phyloP scores from a whole-genome alignment of 768 basidiomycete species.

The Peribolospora kevripleyi region DNA sequence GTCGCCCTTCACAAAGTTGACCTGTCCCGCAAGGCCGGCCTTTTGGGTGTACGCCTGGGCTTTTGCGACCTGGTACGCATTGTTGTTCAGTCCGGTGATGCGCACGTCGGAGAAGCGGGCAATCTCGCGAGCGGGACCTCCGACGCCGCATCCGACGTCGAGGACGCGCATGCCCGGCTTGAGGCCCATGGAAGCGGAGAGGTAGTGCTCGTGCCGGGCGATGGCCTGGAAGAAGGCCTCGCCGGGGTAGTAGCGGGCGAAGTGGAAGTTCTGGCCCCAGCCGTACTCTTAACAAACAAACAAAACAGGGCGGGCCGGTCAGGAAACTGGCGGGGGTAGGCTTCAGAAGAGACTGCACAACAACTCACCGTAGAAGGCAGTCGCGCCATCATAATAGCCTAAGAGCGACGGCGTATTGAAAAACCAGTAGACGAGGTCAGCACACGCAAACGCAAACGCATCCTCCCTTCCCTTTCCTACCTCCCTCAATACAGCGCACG shows the following conservation, averaged over 20 bases:
- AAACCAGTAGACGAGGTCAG: neutral
- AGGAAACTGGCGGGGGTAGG: neutral
- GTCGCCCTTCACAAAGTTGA: slow-evolving; percentile 72
- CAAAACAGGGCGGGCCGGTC: neutral
- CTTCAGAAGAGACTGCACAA: neutral
- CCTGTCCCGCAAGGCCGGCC: slow-evolving; percentile 48
- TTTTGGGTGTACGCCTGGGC: slow-evolving; percentile 57
- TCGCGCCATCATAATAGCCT: slow-evolving; percentile 84
- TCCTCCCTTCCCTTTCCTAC: neutral
- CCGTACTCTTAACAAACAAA: slow-evolving; percentile 51
- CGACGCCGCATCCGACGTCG: slow-evolving; percentile 94
- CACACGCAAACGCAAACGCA: neutral
- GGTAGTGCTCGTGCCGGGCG: slow-evolving; percentile 93
- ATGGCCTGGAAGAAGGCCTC: slow-evolving; percentile 23
- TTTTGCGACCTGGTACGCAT: slow-evolving; percentile 77
- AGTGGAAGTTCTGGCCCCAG: slow-evolving; percentile 77
- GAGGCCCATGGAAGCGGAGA: slow-evolving; percentile 60
- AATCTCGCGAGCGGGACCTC: slow-evolving; percentile 89
- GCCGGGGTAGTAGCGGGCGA: slow-evolving; percentile 88
- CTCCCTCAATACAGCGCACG: neutral
- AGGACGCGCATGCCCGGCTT: slow-evolving; percentile 82
- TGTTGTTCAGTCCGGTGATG: slow-evolving; percentile 72
- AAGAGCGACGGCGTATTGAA: neutral
- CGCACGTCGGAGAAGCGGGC: slow-evolving; percentile 65
- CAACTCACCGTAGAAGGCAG: neutral